Percentiles rank a stretch among this genome's conserved stretches.
Evolutionary conservation across 768 basidiomycete genomes (phyloP).

Genomic region (Termitomyces heimii): DNA sequence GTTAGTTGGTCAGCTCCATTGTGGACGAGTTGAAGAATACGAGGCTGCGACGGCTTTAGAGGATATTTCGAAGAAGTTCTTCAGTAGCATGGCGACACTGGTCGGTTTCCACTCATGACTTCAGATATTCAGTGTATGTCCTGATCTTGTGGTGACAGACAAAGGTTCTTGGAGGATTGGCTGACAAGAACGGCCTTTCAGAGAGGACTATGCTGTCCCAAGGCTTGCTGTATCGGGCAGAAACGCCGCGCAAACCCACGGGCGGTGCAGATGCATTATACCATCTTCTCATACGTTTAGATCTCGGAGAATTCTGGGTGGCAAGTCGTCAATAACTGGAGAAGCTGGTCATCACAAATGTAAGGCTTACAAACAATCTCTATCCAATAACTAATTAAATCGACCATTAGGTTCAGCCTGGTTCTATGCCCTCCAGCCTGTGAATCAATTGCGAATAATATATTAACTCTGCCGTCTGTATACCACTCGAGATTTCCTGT

Average conservation of each 20-base stretch:
- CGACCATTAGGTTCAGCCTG: conserved; percentile 4
- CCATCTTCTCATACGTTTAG: conserved; percentile 48
- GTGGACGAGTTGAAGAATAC: conserved; percentile 54
- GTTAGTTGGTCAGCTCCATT: conserved; percentile 54
- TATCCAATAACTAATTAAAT: neutral
- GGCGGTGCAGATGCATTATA: conserved; percentile 51
- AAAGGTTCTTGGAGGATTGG: conserved; percentile 46
- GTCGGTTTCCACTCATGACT: conserved; percentile 31
- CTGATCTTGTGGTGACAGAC: conserved; percentile 31
- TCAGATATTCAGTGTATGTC: neutral
- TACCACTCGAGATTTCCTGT: conserved; percentile 33
- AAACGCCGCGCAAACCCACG: conserved; percentile 25
- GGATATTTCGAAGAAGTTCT: conserved; percentile 48
- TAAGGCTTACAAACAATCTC: no score
- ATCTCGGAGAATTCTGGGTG: conserved; percentile 57
- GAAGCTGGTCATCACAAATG: neutral
- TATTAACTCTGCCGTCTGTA: conserved; percentile 31
- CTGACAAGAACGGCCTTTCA: conserved; percentile 40
- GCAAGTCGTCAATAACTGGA: conserved; percentile 8
- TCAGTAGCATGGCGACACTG: conserved; percentile 47
- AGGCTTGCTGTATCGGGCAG: conserved; percentile 20
- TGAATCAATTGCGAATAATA: no score
- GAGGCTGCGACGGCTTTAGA: conserved; percentile 54
- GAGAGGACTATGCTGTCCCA: conserved; percentile 18
- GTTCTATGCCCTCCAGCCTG: conserved; percentile 30